A percentile compares a stretch with the other conserved stretches of the same genome.
These are phyloP conservation scores for Turritis glabra DNA, from an alignment of 345 rosid species.

Conservation along the genomic window DNA sequence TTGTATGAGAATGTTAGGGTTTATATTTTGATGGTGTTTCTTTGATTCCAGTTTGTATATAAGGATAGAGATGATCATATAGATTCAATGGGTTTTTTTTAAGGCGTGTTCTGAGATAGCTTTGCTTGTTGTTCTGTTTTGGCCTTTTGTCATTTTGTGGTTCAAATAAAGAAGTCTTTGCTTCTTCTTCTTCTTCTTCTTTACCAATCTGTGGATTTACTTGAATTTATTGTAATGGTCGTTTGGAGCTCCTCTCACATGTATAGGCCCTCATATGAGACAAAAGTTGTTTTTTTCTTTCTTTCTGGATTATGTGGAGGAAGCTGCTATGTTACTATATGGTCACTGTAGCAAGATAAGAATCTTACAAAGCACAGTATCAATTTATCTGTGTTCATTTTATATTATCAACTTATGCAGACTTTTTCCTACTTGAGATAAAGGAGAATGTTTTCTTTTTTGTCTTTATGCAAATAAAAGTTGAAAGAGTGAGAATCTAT, in stretches of 20 bases:
- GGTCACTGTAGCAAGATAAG: neutral
- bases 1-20: neutral
- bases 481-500: constrained; percentile 17
- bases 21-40: neutral
- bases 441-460: neutral
- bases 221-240: neutral
- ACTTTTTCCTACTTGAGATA: neutral
- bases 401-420: neutral
- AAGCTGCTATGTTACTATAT: neutral
- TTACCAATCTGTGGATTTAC: neutral
- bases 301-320: neutral
- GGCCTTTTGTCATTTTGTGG: neutral
- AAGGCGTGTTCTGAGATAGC: neutral
- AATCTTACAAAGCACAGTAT: constrained; percentile 5
- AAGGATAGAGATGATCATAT: neutral
- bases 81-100: neutral
- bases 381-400: neutral
- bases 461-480: neutral
- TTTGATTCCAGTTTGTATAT: neutral
- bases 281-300: neutral
- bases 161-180: neutral
- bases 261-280: neutral
- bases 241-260: neutral
- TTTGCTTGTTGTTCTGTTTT: neutral
- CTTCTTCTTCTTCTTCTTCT: neutral